phyloP scores from a whole-genome alignment of 495 filamentous ascomycete genomes.

The Apodospora peruviana region DNA sequence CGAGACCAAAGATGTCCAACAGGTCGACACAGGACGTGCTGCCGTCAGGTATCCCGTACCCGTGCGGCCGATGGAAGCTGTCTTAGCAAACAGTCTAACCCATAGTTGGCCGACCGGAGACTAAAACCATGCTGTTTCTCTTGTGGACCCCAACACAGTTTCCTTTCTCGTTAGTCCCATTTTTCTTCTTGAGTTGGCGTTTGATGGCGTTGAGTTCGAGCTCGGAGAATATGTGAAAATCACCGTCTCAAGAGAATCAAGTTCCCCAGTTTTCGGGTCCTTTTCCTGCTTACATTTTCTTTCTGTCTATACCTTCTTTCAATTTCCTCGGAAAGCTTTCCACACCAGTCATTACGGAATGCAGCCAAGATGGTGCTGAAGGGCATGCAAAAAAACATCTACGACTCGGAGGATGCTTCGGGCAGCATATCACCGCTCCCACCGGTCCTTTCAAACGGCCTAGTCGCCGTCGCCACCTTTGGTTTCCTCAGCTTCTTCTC shows the following conservation, averaged over 20 bases:
- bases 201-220: neutral
- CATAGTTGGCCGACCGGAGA: neutral
- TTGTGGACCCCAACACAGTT: slow-evolving; percentile 1
- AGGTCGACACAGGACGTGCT: too few relatives aligned
- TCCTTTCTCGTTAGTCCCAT: slow-evolving; percentile 8
- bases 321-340: neutral
- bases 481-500: slow-evolving; percentile 57
- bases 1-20: too few relatives aligned
- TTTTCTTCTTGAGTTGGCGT: neutral
- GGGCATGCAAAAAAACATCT: slow-evolving; percentile 6
- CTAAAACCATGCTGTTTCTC: slow-evolving; percentile 6
- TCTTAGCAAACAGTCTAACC: too few relatives aligned
- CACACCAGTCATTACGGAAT: slow-evolving; percentile 7
- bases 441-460: slow-evolving; percentile 40
- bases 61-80: too few relatives aligned
- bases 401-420: slow-evolving; percentile 18
- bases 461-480: slow-evolving; percentile 52
- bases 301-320: slow-evolving; percentile 3
- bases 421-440: slow-evolving; percentile 44
- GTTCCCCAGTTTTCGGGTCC: slow-evolving; percentile 10
- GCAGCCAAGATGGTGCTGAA: slow-evolving; percentile 9
- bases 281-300: neutral
- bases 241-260: slow-evolving; percentile 1
- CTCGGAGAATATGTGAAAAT: slow-evolving; percentile 22
- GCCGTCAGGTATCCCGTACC: too few relatives aligned